These are phyloP conservation scores for Chlamydomonas reinhardtii DNA, from an alignment of 163 green algal genomes.

Conservation along the genomic window DNA sequence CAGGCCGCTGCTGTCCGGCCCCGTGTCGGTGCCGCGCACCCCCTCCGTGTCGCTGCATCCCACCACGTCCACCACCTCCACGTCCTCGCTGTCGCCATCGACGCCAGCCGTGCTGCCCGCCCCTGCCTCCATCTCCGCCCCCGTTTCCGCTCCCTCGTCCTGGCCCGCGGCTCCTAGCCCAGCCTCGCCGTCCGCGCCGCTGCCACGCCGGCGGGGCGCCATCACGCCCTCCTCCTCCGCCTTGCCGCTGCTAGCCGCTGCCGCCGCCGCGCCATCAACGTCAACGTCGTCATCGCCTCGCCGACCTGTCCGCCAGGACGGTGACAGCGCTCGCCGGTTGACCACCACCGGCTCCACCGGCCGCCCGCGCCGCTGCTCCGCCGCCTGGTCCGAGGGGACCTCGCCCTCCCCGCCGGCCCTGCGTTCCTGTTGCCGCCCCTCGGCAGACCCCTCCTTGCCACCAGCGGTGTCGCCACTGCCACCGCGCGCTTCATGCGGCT, in stretches of 20 bases:
- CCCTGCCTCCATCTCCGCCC: too few relatives aligned
- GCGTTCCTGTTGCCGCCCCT: too few relatives aligned
- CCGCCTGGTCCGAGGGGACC: background rate
- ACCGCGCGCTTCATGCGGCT: too few relatives aligned
- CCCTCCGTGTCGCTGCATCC: background rate
- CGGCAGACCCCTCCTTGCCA: too few relatives aligned
- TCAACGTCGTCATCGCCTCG: background rate
- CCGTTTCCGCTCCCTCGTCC: too few relatives aligned
- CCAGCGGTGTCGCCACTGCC: too few relatives aligned
- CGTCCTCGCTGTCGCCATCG: background rate
- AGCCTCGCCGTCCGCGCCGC: background rate
- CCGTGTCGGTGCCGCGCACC: background rate
- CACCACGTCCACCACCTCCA: background rate
- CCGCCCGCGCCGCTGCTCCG: background rate
- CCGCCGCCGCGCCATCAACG: background rate
- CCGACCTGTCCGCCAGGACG: background rate
- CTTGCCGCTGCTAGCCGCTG: background rate
- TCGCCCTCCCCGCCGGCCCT: background rate
- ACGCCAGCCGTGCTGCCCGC: too few relatives aligned
- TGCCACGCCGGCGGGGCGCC: background rate
- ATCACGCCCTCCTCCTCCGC: too few relatives aligned
- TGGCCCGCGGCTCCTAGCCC: too few relatives aligned
- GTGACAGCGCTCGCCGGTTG: slow-evolving; percentile 14
- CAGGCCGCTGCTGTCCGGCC: background rate
- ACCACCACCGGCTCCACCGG: background rate